These are phyloP conservation scores for Plasmodium gallinaceum DNA, from an alignment of 169 alveolate species.

Conservation along the genomic window DNA sequence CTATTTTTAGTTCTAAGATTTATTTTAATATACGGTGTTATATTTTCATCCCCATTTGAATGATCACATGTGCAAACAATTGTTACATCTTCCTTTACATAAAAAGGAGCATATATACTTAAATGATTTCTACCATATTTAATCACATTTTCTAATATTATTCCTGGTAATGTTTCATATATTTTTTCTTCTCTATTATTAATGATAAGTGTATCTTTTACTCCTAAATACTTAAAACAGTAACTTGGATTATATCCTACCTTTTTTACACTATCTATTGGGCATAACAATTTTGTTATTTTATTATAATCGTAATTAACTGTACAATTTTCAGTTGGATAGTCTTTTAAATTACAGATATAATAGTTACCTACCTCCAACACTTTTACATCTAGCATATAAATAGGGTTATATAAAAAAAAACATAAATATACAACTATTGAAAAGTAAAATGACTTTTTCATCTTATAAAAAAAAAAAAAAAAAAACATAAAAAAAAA, in stretches of 20 bases:
- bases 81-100: constrained; percentile 30
- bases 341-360: constrained; percentile 58
- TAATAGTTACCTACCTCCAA: constrained; percentile 53
- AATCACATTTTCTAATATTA: constrained; percentile 17
- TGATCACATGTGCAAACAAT: constrained; percentile 60
- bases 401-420: constrained; percentile 8
- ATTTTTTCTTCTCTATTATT: constrained; percentile 28
- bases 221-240: constrained; percentile 45
- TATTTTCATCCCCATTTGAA: constrained; percentile 16
- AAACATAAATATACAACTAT: constrained; percentile 21
- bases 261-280: background rate
- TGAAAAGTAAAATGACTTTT: constrained; percentile 27
- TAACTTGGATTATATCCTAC: constrained; percentile 5
- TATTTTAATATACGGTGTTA: constrained; percentile 56
- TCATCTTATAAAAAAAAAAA: constrained; percentile 57
- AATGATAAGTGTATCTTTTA: constrained; percentile 32
- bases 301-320: constrained; percentile 36
- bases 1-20: constrained; percentile 18
- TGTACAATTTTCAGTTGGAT: constrained; percentile 24
- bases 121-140: constrained; percentile 20
- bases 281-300: constrained; percentile 40
- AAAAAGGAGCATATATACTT: constrained; percentile 31
- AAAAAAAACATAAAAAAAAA: constrained; percentile 36
- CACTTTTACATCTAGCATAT: constrained; percentile 18
- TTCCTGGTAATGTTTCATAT: constrained; percentile 41